Base-by-base conservation (phyloP, 495 filamentous ascomycete genomes). In the Aspergillus sparsus region DNA sequence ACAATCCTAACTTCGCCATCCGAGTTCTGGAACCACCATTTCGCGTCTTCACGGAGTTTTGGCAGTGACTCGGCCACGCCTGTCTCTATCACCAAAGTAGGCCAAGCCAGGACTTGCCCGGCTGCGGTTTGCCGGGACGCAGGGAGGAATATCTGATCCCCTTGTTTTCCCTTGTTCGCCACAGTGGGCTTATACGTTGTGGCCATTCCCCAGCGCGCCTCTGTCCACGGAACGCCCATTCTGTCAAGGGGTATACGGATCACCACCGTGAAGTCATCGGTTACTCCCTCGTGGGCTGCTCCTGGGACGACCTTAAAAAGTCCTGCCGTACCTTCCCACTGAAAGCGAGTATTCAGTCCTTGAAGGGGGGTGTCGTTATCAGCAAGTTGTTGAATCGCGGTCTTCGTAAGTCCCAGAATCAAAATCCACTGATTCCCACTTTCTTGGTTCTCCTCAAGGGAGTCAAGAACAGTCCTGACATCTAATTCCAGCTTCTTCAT, bases 71-170 rank as follows among this genome's bases (percentile, higher is more conserved):
- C 57, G 1, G 67, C 66, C 45, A 57, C 52, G 13, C 73, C 70
- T 31, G 68, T 65, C 53, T 73, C 63, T 32, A 76, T 65, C 18
- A 74, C 63, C 13, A 74, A 59, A 37, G 70, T 74, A 47, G 73
- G 71, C 70, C 69, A 71, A 7, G 11, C 44, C 44, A n/a, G 15
- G 18, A 1, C 12, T 18, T 47, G 5, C 1, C 44, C 2, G 12
- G 12, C 10, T 7, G 1, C 44, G 44, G 11, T 18, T 3, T 3
- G 44, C 7, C 44, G 44, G 1, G 44, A 47, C 11, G 1, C 1
- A n/a, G n/a, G n/a, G n/a, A n/a, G n/a, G n/a, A n/a, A n/a, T n/a
- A n/a, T n/a, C 16, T 13, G 44, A 6, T 47, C 44, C 7, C 12
- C 12, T 3, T 47, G 44, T 6, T 47, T 47, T 1, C 44, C 44